phyloP scores from a whole-genome alignment of 108 stramenopile genomes.

The Cyclotella kingstonii region DNA sequence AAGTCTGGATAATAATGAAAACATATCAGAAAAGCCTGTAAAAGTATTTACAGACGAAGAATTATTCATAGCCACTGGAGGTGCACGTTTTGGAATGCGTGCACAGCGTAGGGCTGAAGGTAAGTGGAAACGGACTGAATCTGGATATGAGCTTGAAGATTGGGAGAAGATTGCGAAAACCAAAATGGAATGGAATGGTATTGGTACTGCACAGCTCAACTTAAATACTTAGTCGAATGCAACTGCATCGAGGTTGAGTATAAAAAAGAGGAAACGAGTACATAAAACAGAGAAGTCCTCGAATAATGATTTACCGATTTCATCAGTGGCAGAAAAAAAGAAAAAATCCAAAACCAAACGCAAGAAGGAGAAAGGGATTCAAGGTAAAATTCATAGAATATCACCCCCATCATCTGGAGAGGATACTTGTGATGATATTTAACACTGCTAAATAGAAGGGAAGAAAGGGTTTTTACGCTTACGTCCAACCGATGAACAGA shows the following conservation, averaged over 20 bases:
- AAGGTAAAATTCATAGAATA: constrained; percentile 12
- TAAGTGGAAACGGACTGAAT: constrained; percentile 85
- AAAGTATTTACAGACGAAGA: constrained; percentile 79
- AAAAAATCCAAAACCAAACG: constrained; percentile 39
- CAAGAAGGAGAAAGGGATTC: constrained; percentile 38
- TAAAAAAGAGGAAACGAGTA: constrained; percentile 25
- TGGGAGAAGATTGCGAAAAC: constrained; percentile 52
- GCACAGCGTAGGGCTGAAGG: constrained; percentile 69
- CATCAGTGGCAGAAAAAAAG: constrained; percentile 33
- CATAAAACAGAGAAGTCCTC: too few relatives aligned
- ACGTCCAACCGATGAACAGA: too few relatives aligned
- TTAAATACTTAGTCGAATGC: constrained; percentile 9
- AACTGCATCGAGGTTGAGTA: background rate
- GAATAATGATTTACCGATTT: too few relatives aligned
- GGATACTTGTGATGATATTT: background rate
- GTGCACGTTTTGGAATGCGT: constrained; percentile 75
- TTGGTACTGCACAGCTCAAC: constrained; percentile 47
- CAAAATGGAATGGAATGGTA: constrained; percentile 77
- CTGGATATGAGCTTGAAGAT: constrained; percentile 21
- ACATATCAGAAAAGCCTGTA: constrained; percentile 22
- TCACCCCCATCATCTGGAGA: constrained; percentile 15
- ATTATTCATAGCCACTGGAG: constrained; percentile 86
- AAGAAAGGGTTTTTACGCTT: too few relatives aligned
- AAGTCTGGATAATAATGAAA: constrained; percentile 29
- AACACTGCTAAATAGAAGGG: constrained; percentile 17